Evolutionary conservation across 2,329 filamentous ascomycete species (phyloP).

Genomic region (Fonsecaea nubica): DNA sequence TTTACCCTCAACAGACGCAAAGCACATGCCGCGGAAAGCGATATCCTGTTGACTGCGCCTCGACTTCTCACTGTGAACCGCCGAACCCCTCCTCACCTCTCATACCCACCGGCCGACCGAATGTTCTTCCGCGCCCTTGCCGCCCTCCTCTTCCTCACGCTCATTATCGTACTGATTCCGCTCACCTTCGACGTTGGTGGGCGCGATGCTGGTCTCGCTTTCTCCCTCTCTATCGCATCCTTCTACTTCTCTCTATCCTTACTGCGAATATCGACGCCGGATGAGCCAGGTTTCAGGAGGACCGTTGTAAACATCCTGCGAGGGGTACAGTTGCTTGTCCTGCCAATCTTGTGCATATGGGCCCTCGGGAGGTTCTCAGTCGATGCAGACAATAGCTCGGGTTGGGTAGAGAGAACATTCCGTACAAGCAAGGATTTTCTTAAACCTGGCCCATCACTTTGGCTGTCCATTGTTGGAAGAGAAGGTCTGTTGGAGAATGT

Average conservation of each 20-base stretch:
- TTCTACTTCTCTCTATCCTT: constrained; percentile 91
- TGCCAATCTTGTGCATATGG: constrained; percentile 90
- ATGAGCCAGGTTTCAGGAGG: constrained; percentile 75
- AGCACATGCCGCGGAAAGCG: not conserved
- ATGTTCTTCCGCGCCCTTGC: constrained; percentile 86
- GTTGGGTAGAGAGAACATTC: constrained; percentile 84
- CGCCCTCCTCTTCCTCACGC: constrained; percentile 83
- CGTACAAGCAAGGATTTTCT: constrained; percentile 64
- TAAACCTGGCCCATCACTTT: constrained; percentile 65
- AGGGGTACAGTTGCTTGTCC: constrained; percentile 82
- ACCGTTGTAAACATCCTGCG: constrained; percentile 72
- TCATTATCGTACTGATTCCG: constrained; percentile 93
- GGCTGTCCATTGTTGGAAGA: constrained; percentile 87
- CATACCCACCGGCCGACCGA: constrained; percentile 37
- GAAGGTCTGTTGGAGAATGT: constrained; percentile 80
- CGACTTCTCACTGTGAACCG: constrained; percentile 52
- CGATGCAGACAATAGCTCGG: constrained; percentile 73
- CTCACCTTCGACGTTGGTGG: constrained; percentile 98
- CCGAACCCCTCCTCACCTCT: constrained; percentile 54
- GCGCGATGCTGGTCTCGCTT: constrained; percentile 89
- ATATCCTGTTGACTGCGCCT: not conserved
- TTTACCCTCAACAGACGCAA: not conserved
- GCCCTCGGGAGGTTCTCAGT: constrained; percentile 93
- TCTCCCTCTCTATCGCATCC: constrained; percentile 83
- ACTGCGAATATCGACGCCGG: constrained; percentile 80